Evolutionary conservation across 2,329 filamentous ascomycete genomes (phyloP).

Genomic region (Cladosporium cucumerinum): DNA sequence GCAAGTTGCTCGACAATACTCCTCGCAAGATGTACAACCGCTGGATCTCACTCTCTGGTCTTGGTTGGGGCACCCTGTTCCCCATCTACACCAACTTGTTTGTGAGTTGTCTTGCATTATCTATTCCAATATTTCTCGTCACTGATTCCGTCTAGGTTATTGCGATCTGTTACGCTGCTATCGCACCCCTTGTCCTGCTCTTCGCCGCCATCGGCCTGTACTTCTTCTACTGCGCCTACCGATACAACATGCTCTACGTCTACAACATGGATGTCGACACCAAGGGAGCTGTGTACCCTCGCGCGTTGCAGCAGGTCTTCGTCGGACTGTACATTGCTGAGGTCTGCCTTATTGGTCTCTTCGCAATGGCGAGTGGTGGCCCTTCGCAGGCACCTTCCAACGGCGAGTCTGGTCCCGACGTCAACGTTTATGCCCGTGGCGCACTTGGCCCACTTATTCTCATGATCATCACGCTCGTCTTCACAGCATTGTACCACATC

Average conservation of each 20-base stretch:
- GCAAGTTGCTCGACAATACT: conserved; percentile 70
- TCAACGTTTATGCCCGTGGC: conserved; percentile 19
- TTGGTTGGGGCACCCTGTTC: conserved; percentile 80
- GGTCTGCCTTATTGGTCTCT: conserved; percentile 79
- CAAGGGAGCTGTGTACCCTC: conserved; percentile 81
- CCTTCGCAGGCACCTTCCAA: conserved; percentile 23
- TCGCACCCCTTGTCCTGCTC: conserved; percentile 78
- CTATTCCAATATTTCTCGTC: conserved; percentile 26
- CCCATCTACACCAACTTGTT: conserved; percentile 78
- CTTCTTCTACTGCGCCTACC: conserved; percentile 81
- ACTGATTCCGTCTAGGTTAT: conserved; percentile 19
- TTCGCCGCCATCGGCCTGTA: conserved; percentile 77
- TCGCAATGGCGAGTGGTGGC: conserved; percentile 63
- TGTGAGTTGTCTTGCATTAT: conserved; percentile 55
- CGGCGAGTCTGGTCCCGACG: conserved; percentile 6
- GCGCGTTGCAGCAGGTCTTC: conserved; percentile 81
- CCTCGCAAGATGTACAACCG: conserved; percentile 77
- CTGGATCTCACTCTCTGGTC: conserved; percentile 69
- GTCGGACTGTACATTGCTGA: conserved; percentile 80
- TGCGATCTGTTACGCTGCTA: conserved; percentile 82
- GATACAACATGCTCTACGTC: conserved; percentile 88
- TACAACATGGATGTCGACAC: conserved; percentile 79
- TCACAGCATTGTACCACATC: conserved; percentile 73
- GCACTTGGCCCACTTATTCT: conserved; percentile 65
- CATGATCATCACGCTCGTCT: conserved; percentile 72